A percentile compares a stretch with the other conserved stretches of the same genome.
These are phyloP conservation scores for Pseudonitzschia multiseries DNA, from an alignment of 108 stramenopile genomes.

Conservation along the genomic window DNA sequence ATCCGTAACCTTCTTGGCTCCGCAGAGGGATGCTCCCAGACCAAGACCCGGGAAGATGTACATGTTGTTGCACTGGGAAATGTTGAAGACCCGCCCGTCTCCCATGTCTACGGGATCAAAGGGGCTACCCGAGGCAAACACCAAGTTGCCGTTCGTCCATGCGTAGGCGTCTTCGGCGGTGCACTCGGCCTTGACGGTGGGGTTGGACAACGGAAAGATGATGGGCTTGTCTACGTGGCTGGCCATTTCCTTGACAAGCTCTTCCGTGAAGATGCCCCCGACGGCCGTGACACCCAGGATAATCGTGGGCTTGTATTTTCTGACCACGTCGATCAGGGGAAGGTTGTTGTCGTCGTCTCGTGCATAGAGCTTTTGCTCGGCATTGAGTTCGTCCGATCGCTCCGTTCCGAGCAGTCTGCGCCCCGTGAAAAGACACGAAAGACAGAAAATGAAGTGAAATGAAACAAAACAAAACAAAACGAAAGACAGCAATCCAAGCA, in stretches of 20 bases:
- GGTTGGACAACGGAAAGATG: slow-evolving; percentile 97
- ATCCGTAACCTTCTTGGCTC: slow-evolving; percentile 84
- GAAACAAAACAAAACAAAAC: neutral
- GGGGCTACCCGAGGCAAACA: slow-evolving; percentile 96
- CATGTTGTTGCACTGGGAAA: slow-evolving; percentile 94
- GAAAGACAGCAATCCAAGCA: too few species aligned
- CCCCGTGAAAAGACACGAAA: neutral
- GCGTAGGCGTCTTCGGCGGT: slow-evolving; percentile 95
- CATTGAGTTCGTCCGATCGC: slow-evolving; percentile 50
- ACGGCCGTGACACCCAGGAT: slow-evolving; percentile 92
- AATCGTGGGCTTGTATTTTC: slow-evolving; percentile 90
- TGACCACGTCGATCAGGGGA: slow-evolving; percentile 61
- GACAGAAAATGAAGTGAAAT: neutral
- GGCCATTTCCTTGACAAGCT: slow-evolving; percentile 71
- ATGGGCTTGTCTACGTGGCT: slow-evolving; percentile 78
- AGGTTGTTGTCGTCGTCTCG: slow-evolving; percentile 67
- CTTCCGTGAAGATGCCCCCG: slow-evolving; percentile 77
- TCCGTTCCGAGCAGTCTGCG: slow-evolving; percentile 63
- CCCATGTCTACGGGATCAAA: slow-evolving; percentile 89
- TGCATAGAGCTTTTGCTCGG: slow-evolving; percentile 74
- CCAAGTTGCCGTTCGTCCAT: slow-evolving; percentile 92
- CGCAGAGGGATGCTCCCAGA: slow-evolving; percentile 84
- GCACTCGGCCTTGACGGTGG: slow-evolving; percentile 95
- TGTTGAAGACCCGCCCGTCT: slow-evolving; percentile 67
- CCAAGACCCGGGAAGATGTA: slow-evolving; percentile 85